Percentiles rank a stretch among this genome's conserved stretches.
phyloP scores from a whole-genome alignment of 108 stramenopile species.

The Licmophora abbreviata region DNA sequence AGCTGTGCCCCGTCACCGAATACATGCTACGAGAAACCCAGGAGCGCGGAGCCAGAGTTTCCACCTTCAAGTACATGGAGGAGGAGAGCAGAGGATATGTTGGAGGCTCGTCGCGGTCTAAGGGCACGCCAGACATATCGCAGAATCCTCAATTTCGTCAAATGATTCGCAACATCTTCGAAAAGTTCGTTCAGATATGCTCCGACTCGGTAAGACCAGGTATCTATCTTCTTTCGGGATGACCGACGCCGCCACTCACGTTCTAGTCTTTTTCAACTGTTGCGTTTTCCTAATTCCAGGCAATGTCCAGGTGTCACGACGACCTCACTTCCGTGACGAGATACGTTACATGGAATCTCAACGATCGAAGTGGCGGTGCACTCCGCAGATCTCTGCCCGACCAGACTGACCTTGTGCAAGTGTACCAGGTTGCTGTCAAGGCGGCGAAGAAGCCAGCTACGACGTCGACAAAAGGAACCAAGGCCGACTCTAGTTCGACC shows the following conservation, averaged over 20 bases:
- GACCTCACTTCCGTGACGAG: constrained; percentile 83
- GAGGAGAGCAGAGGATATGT: not conserved
- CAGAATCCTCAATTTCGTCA: constrained; percentile 64
- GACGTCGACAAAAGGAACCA: constrained; percentile 30
- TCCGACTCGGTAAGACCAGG: constrained; percentile 49
- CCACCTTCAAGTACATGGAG: not conserved
- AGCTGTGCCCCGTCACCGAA: constrained; percentile 78
- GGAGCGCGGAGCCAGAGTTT: constrained; percentile 30
- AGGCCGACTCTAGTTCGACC: constrained; percentile 1
- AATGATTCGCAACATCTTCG: constrained; percentile 72
- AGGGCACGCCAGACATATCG: constrained; percentile 39
- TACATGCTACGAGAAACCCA: constrained; percentile 77
- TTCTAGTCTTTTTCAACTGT: too few species aligned
- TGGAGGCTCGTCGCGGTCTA: constrained; percentile 5
- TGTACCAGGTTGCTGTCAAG: constrained; percentile 61
- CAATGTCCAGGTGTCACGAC: constrained; percentile 67
- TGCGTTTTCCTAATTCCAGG: too few species aligned
- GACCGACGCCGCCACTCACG: too few species aligned
- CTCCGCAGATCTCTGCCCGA: constrained; percentile 76
- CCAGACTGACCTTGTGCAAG: constrained; percentile 54
- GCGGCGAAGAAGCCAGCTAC: too few species aligned
- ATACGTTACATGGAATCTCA: constrained; percentile 93
- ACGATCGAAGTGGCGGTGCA: constrained; percentile 75
- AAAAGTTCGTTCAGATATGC: constrained; percentile 73
- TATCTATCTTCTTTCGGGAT: too few species aligned